Evolutionary conservation across 352 stramenopile species (phyloP).

Genomic region (Phytophthora fragariae): DNA sequence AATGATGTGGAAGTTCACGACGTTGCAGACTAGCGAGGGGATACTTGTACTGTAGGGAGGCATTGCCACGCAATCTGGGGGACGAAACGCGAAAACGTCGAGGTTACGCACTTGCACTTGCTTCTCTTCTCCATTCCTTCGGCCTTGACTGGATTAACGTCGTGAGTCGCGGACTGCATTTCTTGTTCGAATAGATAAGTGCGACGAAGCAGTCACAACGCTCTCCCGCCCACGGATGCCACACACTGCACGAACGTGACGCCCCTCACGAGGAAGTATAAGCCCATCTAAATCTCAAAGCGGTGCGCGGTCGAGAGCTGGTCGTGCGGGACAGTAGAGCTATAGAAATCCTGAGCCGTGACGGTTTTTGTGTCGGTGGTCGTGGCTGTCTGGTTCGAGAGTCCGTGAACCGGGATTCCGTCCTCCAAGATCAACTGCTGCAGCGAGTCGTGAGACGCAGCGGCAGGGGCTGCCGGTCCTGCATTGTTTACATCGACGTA

Average conservation of each 20-base stretch:
- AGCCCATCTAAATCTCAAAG: conserved; percentile 62
- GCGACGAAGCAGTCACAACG: conserved; percentile 21
- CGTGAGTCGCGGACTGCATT: conserved; percentile 15
- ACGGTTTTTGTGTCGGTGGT: conserved; percentile 42
- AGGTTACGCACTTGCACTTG: conserved; percentile 22
- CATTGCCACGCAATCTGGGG: conserved; percentile 19
- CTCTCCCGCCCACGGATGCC: conserved; percentile 11
- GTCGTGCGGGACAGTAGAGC: conserved; percentile 48
- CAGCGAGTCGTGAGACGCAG: conserved; percentile 36
- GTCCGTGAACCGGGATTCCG: conserved; percentile 37
- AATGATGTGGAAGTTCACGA: conserved; percentile 12
- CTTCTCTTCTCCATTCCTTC: conserved; percentile 19
- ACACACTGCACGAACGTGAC: conserved; percentile 20
- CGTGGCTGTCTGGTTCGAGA: conserved; percentile 16
- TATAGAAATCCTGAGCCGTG: conserved; percentile 71
- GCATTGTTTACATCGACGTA: conserved; percentile 31
- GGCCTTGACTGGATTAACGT: neutral
- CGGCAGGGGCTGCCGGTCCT: conserved; percentile 7
- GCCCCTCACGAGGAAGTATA: conserved; percentile 14
- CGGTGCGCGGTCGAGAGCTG: conserved; percentile 51
- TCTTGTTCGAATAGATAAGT: conserved; percentile 45
- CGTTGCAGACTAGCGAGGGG: conserved; percentile 16
- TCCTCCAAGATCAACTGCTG: conserved; percentile 54
- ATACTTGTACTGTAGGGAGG: conserved; percentile 13
- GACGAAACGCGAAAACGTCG: conserved; percentile 19